Conservation (phyloP, 1,139 yeast species). For the Yamadazyma atmosphaerica region DNA sequence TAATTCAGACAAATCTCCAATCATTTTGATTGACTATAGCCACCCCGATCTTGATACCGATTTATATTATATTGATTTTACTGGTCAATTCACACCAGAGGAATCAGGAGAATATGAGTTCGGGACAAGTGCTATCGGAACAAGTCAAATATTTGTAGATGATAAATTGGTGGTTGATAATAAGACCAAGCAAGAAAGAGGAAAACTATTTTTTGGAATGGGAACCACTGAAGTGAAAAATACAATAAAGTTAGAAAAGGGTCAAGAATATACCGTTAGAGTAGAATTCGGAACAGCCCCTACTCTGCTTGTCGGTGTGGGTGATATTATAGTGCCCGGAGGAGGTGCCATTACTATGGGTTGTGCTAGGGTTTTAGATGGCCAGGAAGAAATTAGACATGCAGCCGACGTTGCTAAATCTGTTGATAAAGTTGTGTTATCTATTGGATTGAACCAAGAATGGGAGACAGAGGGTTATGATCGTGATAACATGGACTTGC, state of each 20-base stretch:
- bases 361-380: constrained; percentile 18
- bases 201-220: constrained; percentile 42
- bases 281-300: constrained; percentile 54
- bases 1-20: constrained; percentile 28
- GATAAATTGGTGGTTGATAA: constrained; percentile 56
- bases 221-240: constrained; percentile 52
- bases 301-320: constrained; percentile 30
- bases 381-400: constrained; percentile 21
- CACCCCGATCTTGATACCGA: constrained; percentile 21
- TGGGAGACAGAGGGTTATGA: constrained; percentile 38
- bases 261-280: constrained; percentile 39
- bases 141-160: constrained; percentile 51
- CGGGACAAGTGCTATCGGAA: constrained; percentile 51
- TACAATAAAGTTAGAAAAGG: constrained; percentile 35
- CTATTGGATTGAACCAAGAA: constrained; percentile 38
- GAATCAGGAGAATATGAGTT: constrained; percentile 49
- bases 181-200: constrained; percentile 49
- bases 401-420: constrained; percentile 28
- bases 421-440: constrained; percentile 40
- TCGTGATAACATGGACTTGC: constrained; percentile 35
- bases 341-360: constrained; percentile 34
- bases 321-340: constrained; percentile 12
- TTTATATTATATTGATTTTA: constrained; percentile 43
- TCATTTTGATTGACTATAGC: constrained; percentile 50
- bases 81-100: constrained; percentile 43